Percentiles rank a stretch among this genome's conserved stretches.
Evolutionary conservation across 2,329 filamentous ascomycete species (phyloP).

Genomic region (Byssoonygena ceratinophila): DNA sequence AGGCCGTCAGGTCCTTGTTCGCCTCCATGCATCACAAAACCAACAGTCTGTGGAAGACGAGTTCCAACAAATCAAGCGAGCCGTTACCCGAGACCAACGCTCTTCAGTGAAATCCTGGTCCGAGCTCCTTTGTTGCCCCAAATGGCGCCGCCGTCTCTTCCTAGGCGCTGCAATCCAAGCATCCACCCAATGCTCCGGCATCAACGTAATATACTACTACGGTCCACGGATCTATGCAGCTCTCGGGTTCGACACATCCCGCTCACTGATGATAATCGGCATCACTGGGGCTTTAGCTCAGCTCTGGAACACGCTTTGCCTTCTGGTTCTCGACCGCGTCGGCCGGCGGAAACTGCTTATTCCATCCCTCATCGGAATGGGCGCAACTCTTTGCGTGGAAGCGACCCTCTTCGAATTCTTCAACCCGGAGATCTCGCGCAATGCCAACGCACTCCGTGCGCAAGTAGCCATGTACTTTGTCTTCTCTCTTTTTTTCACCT

Average conservation of each 20-base stretch:
- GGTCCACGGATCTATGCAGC: constrained; percentile 37
- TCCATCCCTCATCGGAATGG: constrained; percentile 36
- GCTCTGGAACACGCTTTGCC: constrained; percentile 40
- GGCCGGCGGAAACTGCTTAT: constrained; percentile 43
- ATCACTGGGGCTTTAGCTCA: constrained; percentile 43
- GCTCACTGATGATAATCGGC: constrained; percentile 43
- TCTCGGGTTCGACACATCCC: constrained; percentile 37
- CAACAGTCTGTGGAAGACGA: constrained; percentile 32
- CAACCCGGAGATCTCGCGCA: constrained; percentile 22
- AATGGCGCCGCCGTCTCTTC: constrained; percentile 39
- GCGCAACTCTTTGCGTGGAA: constrained; percentile 32
- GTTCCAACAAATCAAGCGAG: constrained; percentile 33
- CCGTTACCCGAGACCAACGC: constrained; percentile 30
- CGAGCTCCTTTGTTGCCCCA: constrained; percentile 34
- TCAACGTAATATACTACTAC: constrained; percentile 40
- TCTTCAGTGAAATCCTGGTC: constrained; percentile 31
- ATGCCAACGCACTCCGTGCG: constrained; percentile 32
- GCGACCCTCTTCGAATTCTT: constrained; percentile 33
- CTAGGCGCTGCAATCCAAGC: constrained; percentile 42
- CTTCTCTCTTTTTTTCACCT: constrained; percentile 38
- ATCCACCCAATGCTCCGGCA: constrained; percentile 41
- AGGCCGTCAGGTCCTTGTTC: constrained; percentile 41
- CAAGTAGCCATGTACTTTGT: constrained; percentile 42
- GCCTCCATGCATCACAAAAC: constrained; percentile 27
- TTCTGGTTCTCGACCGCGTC: constrained; percentile 38